A percentile compares a stretch with the other conserved stretches of the same genome.
Evolutionary conservation across 371 early-diverging fungal genomes (phyloP).

Genomic region (Parasitella parasitica): DNA sequence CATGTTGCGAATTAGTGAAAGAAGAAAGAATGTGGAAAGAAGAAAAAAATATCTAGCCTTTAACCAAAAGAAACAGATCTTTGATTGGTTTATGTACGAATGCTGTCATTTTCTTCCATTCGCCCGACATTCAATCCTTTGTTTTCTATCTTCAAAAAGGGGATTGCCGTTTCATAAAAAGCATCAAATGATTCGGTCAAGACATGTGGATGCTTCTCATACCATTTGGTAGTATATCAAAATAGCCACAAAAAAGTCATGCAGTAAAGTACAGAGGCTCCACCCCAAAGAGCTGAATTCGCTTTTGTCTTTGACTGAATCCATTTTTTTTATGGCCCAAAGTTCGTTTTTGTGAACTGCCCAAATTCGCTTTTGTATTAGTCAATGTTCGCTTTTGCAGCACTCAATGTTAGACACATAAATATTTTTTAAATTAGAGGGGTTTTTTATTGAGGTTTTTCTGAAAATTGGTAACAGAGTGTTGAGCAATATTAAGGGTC

Average conservation of each 20-base stretch:
- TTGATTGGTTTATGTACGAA: not conserved
- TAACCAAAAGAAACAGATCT: not conserved
- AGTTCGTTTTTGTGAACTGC: not conserved
- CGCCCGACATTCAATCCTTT: not conserved
- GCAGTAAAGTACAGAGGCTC: too few relatives aligned
- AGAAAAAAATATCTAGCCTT: not conserved
- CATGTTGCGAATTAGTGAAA: slow-evolving; percentile 43
- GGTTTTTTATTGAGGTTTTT: slow-evolving; percentile 13
- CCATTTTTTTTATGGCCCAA: not conserved
- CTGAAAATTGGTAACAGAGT: slow-evolving; percentile 10
- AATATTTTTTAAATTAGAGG: slow-evolving; percentile 1
- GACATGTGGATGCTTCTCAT: too few relatives aligned
- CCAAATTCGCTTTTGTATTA: too few relatives aligned
- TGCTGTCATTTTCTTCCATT: slow-evolving; percentile 1
- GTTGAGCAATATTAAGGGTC: slow-evolving; percentile 3
- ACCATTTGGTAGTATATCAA: too few relatives aligned
- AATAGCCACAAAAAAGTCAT: too few relatives aligned
- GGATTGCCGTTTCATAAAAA: not conserved
- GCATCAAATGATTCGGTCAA: not conserved
- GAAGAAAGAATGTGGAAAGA: not conserved
- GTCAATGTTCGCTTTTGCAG: slow-evolving; percentile 8
- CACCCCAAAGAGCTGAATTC: too few relatives aligned
- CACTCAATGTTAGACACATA: not conserved
- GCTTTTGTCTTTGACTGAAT: too few relatives aligned
- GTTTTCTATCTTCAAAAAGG: not conserved